A percentile compares a stretch with the other conserved stretches of the same genome.
phyloP scores from a whole-genome alignment of 1,284 basidiomycete species.

The Uromyces viciae-fabae region DNA sequence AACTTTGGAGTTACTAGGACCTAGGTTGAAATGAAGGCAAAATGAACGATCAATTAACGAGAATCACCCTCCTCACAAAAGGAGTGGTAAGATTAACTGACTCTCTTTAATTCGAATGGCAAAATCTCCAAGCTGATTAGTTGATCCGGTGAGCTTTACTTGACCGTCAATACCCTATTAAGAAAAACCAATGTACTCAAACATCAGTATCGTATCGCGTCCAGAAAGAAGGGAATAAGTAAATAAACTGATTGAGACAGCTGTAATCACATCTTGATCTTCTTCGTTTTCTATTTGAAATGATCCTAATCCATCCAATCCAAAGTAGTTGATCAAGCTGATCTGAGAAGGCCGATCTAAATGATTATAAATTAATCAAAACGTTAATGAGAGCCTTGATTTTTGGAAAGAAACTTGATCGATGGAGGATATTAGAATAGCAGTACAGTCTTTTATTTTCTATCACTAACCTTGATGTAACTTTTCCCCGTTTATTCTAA shows the following conservation, averaged over 20 bases:
- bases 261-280: constrained; percentile 65
- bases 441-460: too few relatives aligned
- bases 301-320: constrained; percentile 77
- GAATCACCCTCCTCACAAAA: too few relatives aligned
- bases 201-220: too few relatives aligned
- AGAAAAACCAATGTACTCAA: too few relatives aligned
- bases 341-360: constrained; percentile 61
- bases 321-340: constrained; percentile 77
- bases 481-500: constrained; percentile 17
- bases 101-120: constrained; percentile 74
- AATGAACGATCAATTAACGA: too few relatives aligned
- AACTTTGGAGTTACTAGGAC: constrained; percentile 62
- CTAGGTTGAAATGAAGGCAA: constrained; percentile 54
- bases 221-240: constrained; percentile 20
- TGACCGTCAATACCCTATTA: constrained; percentile 68
- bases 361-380: background rate
- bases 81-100: too few relatives aligned
- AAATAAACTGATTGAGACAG: background rate
- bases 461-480: constrained; percentile 27
- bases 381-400: background rate
- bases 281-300: constrained; percentile 73
- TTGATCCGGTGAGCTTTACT: constrained; percentile 67
- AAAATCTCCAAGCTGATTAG: constrained; percentile 76
- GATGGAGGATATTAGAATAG: too few relatives aligned
- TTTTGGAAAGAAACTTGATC: too few relatives aligned